phyloP scores from a whole-genome alignment of 169 alveolate genomes.

The Babesia caballi region DNA sequence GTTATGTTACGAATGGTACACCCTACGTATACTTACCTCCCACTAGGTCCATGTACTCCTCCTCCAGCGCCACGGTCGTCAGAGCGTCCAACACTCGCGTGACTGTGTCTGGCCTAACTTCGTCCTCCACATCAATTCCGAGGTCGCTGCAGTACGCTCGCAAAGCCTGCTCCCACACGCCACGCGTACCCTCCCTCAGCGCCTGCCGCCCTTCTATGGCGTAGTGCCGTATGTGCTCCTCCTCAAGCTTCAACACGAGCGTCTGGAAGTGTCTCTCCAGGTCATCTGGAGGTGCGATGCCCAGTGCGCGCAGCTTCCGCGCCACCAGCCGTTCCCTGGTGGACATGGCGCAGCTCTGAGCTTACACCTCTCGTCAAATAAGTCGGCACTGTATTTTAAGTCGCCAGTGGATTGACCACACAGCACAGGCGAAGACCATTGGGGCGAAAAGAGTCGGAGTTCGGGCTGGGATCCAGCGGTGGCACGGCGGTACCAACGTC shows the following conservation, averaged over 20 bases:
- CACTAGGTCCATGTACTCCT: slow-evolving; percentile 11
- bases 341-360: too few relatives aligned
- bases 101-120: neutral
- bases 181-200: neutral
- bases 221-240: slow-evolving; percentile 27
- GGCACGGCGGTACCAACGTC: too few relatives aligned
- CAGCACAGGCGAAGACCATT: too few relatives aligned
- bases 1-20: neutral
- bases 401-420: too few relatives aligned
- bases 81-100: slow-evolving; percentile 1
- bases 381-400: too few relatives aligned
- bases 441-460: too few relatives aligned
- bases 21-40: slow-evolving; percentile 13
- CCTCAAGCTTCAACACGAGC: slow-evolving; percentile 42
- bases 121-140: neutral
- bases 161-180: slow-evolving; percentile 9
- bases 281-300: slow-evolving; percentile 7
- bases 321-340: neutral
- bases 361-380: too few relatives aligned
- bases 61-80: slow-evolving; percentile 7
- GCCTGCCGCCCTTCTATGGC: slow-evolving; percentile 4
- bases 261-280: neutral
- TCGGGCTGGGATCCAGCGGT: too few relatives aligned
- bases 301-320: slow-evolving; percentile 19
- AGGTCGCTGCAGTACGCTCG: slow-evolving; percentile 32